Conservation (phyloP, 768 basidiomycete genomes). For the Trametes cubensis region DNA sequence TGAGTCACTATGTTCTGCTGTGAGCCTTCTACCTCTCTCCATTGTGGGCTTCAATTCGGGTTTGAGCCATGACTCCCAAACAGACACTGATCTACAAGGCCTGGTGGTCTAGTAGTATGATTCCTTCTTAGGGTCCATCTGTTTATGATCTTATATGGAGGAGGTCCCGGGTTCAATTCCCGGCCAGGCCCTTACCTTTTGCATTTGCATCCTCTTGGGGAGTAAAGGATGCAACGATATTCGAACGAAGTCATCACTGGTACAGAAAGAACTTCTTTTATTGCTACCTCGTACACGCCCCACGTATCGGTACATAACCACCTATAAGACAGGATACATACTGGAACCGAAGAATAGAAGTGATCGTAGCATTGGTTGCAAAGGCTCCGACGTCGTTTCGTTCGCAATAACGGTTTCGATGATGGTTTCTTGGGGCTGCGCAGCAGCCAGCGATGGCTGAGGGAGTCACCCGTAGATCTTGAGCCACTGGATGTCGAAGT, state of each 20-base stretch:
- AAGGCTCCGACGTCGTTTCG: background rate
- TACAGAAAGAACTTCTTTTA: background rate
- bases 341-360: background rate
- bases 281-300: background rate
- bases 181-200: conserved; percentile 60
- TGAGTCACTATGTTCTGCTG: too few relatives aligned
- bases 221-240: too few relatives aligned
- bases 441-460: background rate
- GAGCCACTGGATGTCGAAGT: conserved; percentile 59
- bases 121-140: conserved; percentile 12
- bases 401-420: background rate
- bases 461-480: conserved; percentile 31
- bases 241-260: background rate
- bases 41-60: too few relatives aligned
- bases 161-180: conserved; percentile 91
- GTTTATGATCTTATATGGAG: conserved; percentile 41
- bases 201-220: too few relatives aligned
- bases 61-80: too few relatives aligned
- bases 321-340: background rate
- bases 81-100: too few relatives aligned
- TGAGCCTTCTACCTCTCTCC: too few relatives aligned
- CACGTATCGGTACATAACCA: background rate
- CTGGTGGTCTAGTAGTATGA: conserved; percentile 22
- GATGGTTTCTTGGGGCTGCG: background rate
- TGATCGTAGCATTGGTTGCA: background rate